A percentile compares a stretch with the other conserved stretches of the same genome.
Conservation (phyloP, 2,329 filamentous ascomycete species). For the Dothiorella sarmentorum region DNA sequence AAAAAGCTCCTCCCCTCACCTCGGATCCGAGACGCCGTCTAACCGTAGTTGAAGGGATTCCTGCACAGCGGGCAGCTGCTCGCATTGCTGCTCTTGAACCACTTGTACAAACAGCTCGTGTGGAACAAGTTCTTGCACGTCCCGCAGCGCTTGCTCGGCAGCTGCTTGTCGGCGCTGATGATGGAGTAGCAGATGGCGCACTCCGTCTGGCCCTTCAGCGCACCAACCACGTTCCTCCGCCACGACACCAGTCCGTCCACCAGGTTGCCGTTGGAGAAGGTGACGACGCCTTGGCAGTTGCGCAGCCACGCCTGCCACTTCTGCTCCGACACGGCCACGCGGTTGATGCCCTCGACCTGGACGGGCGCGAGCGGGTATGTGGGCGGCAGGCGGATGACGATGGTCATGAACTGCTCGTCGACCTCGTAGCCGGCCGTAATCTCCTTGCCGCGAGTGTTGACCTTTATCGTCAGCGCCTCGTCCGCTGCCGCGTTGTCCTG, state of each 20-base stretch:
- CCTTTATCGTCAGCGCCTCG: slow-evolving; percentile 63
- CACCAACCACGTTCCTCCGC: slow-evolving; percentile 79
- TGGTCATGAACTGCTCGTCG: slow-evolving; percentile 80
- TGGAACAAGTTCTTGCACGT: slow-evolving; percentile 97
- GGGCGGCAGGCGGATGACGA: slow-evolving; percentile 74
- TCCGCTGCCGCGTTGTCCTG: slow-evolving; percentile 40
- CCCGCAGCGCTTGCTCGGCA: slow-evolving; percentile 85
- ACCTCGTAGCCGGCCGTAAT: slow-evolving; percentile 81
- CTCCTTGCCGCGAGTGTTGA: slow-evolving; percentile 68
- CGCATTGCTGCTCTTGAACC: slow-evolving; percentile 92
- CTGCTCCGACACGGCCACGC: slow-evolving; percentile 82
- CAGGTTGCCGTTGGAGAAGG: slow-evolving; percentile 84
- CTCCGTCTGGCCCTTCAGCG: slow-evolving; percentile 87
- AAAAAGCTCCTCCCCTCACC: no score
- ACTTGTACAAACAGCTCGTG: slow-evolving; percentile 84
- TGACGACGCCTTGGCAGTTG: slow-evolving; percentile 86
- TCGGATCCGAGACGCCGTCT: no score
- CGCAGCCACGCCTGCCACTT: slow-evolving; percentile 92
- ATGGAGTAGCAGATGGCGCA: slow-evolving; percentile 98
- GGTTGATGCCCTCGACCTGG: slow-evolving; percentile 70
- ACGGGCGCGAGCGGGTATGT: slow-evolving; percentile 81
- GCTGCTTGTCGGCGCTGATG: slow-evolving; percentile 80
- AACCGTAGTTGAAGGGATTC: slow-evolving; percentile 72
- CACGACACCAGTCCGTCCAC: slow-evolving; percentile 85
- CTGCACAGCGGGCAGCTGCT: slow-evolving; percentile 90